Conservation (phyloP, 2,329 filamentous ascomycete genomes). For the Trichoderma endophyticum region DNA sequence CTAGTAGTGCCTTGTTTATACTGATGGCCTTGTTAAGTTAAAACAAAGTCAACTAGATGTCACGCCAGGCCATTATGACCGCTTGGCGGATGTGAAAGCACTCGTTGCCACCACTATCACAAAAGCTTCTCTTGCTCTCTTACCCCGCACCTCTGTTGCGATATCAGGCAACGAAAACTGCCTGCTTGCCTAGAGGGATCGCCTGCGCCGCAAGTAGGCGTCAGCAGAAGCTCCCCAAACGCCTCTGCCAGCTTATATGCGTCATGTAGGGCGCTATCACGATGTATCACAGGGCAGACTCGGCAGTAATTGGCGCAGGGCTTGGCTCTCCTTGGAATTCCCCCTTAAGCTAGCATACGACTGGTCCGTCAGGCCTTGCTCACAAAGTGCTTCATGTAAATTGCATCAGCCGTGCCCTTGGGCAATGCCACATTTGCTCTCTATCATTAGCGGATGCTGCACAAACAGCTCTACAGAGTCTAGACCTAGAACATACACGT, state of each 20-base stretch:
- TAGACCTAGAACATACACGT: slow-evolving; percentile 9
- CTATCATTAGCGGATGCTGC: background rate
- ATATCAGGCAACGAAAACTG: background rate
- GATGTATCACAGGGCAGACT: background rate
- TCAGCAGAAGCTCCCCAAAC: background rate
- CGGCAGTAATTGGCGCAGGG: background rate
- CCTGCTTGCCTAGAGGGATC: background rate
- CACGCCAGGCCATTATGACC: background rate
- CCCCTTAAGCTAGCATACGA: background rate
- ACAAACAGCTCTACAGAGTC: slow-evolving; percentile 6
- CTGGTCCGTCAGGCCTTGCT: background rate
- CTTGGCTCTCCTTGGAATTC: background rate
- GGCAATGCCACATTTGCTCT: slow-evolving; percentile 2
- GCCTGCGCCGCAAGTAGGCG: background rate
- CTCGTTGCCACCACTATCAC: slow-evolving; percentile 5
- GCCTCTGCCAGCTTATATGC: background rate
- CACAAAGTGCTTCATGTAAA: background rate
- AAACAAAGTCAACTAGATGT: background rate
- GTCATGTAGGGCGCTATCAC: background rate
- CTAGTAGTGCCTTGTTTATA: background rate
- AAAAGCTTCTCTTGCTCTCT: background rate
- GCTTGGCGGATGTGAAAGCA: background rate
- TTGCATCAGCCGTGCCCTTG: background rate
- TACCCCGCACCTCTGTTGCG: slow-evolving; percentile 4
- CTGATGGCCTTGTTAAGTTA: background rate